Conservation (phyloP, 2,329 filamentous ascomycete genomes). For the Fusarium sp. region DNA sequence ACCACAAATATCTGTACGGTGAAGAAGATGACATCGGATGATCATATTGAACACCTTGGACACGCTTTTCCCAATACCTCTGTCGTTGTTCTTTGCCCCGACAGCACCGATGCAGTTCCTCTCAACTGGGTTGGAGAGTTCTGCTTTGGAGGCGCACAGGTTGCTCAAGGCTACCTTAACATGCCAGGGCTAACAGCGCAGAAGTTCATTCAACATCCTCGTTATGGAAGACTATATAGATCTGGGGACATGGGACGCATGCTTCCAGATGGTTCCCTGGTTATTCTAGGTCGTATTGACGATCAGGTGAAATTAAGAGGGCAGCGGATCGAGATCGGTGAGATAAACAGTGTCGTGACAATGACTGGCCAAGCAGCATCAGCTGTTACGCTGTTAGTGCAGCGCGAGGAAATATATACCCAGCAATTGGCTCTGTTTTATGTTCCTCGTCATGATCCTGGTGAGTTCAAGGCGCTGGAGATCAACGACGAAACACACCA, state of each 20-base stretch:
- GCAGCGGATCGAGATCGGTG: slow-evolving; percentile 81
- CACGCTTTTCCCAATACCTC: slow-evolving; percentile 81
- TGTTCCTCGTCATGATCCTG: slow-evolving; percentile 58
- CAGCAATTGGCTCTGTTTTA: slow-evolving; percentile 78
- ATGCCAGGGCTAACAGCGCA: slow-evolving; percentile 70
- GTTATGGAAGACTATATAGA: slow-evolving; percentile 80
- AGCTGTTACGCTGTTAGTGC: slow-evolving; percentile 73
- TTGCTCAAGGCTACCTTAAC: slow-evolving; percentile 81
- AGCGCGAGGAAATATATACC: slow-evolving; percentile 53
- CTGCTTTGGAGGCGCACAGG: slow-evolving; percentile 88
- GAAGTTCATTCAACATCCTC: slow-evolving; percentile 78
- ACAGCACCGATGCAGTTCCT: slow-evolving; percentile 68
- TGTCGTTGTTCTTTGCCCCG: slow-evolving; percentile 69
- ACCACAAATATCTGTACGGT: slow-evolving; percentile 90
- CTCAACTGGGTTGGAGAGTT: slow-evolving; percentile 83
- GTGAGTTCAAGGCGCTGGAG: slow-evolving; percentile 55
- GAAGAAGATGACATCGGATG: slow-evolving; percentile 68
- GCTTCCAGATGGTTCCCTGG: slow-evolving; percentile 79
- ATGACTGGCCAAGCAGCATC: slow-evolving; percentile 66
- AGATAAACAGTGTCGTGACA: slow-evolving; percentile 76
- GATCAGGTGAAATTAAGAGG: slow-evolving; percentile 87
- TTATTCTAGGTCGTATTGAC: slow-evolving; percentile 80
- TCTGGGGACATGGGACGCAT: slow-evolving; percentile 87
- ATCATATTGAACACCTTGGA: slow-evolving; percentile 82
- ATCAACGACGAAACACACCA: slow-evolving; percentile 54